phyloP scores from a whole-genome alignment of 352 stramenopile genomes.

The Phytopythium oedochilum region DNA sequence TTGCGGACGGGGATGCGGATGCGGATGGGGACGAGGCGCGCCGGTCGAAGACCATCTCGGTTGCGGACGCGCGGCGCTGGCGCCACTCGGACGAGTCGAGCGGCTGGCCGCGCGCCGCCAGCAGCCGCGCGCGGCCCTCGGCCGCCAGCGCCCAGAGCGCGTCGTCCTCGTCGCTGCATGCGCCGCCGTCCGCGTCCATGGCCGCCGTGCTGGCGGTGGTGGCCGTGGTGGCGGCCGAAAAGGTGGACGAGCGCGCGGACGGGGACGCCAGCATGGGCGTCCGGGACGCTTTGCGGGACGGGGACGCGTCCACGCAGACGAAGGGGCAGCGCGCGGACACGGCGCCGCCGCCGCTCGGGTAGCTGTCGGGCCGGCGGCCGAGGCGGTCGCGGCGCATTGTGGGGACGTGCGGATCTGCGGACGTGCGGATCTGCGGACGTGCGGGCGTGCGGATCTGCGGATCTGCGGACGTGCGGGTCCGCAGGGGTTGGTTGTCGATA shows the following conservation, averaged over 20 bases:
- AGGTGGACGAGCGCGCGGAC: conserved; percentile 13
- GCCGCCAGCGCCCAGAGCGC: conserved; percentile 14
- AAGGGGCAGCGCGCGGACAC: conserved; percentile 16
- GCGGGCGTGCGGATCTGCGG: not conserved
- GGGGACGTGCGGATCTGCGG: not conserved
- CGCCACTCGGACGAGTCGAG: conserved; percentile 14
- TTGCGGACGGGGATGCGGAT: not conserved
- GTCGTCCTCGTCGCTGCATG: conserved; percentile 22
- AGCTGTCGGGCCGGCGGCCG: not conserved
- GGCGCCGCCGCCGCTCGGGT: not conserved
- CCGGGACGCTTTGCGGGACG: not conserved
- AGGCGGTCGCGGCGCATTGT: not conserved
- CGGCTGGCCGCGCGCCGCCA: conserved; percentile 9
- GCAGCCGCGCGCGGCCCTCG: conserved; percentile 12
- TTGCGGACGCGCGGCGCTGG: conserved; percentile 13
- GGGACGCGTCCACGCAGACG: conserved; percentile 8
- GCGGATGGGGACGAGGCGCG: not conserved
- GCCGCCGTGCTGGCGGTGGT: not conserved
- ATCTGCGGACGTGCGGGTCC: not conserved
- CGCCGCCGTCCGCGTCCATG: not conserved
- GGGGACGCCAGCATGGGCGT: conserved; percentile 4
- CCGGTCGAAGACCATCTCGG: conserved; percentile 25
- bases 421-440: not conserved
- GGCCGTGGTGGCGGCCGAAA: not conserved
- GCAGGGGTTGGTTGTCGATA: not conserved